Evolutionary conservation across 2,329 filamentous ascomycete species (phyloP).

Genomic region (Talaromyces funiculosus): DNA sequence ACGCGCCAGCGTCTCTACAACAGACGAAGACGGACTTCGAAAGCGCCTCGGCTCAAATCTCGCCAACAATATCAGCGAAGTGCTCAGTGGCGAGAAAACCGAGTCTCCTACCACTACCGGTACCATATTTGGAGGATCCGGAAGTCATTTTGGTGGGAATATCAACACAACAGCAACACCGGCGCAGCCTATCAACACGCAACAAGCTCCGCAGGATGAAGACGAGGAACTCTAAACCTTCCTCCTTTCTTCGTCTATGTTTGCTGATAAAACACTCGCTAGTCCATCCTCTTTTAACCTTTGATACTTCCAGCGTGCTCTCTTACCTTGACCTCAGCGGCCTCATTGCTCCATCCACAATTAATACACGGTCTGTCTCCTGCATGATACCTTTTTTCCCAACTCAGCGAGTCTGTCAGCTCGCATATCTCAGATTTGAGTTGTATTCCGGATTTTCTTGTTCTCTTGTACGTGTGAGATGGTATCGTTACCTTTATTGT

Average conservation of each 20-base stretch:
- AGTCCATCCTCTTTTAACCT: background rate
- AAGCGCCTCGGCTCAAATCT: slow-evolving; percentile 34
- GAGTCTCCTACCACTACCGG: slow-evolving; percentile 11
- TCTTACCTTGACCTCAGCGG: background rate
- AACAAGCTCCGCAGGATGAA: slow-evolving; percentile 1
- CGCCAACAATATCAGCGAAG: slow-evolving; percentile 31
- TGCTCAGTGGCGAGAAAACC: slow-evolving; percentile 17
- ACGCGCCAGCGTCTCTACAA: slow-evolving; percentile 40
- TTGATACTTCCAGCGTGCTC: background rate
- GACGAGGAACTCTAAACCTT: slow-evolving; percentile 12
- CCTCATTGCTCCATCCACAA: background rate
- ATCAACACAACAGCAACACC: background rate
- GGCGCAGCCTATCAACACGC: background rate
- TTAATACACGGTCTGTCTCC: background rate
- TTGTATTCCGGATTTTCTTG: background rate
- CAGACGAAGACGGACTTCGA: slow-evolving; percentile 37
- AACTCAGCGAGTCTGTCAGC: background rate
- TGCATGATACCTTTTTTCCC: slow-evolving; percentile 4
- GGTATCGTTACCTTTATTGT: background rate
- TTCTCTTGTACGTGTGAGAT: background rate
- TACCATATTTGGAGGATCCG: slow-evolving; percentile 8
- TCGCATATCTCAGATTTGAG: background rate
- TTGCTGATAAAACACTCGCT: background rate
- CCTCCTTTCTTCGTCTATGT: background rate
- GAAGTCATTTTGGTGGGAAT: slow-evolving; percentile 14